A percentile compares a stretch with the other conserved stretches of the same genome.
Conservation (phyloP, 2,329 filamentous ascomycete species). For the Neonectria sp. region DNA sequence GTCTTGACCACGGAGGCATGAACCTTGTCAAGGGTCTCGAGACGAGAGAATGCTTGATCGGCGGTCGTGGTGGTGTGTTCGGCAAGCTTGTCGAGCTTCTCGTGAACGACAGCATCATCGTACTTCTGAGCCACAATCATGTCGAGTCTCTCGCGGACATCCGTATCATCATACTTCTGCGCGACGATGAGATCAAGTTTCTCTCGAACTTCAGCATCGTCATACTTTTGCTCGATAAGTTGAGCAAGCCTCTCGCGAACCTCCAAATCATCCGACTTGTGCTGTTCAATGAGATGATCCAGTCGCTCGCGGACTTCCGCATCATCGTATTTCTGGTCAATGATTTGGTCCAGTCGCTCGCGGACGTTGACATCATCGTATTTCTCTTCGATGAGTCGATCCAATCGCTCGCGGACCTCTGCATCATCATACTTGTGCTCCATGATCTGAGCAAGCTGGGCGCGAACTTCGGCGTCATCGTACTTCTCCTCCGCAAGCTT, state of each 20-base stretch:
- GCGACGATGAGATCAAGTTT: conserved; percentile 46
- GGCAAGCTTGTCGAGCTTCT: conserved; percentile 65
- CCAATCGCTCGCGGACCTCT: conserved; percentile 54
- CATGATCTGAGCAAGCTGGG: conserved; percentile 49
- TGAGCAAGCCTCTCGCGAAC: conserved; percentile 65
- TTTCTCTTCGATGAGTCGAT: conserved; percentile 70
- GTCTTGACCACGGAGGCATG: conserved; percentile 89
- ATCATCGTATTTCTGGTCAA: conserved; percentile 47
- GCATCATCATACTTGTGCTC: conserved; percentile 73
- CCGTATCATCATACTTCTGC: conserved; percentile 47
- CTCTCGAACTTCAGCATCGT: conserved; percentile 48
- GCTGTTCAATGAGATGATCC: conserved; percentile 50
- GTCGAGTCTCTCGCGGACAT: conserved; percentile 47
- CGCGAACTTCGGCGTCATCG: conserved; percentile 48
- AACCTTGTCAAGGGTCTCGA: conserved; percentile 89
- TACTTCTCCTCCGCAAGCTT: conserved; percentile 47
- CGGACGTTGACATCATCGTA: conserved; percentile 65
- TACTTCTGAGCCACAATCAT: conserved; percentile 66
- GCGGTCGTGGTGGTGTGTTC: conserved; percentile 74
- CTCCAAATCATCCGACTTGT: conserved; percentile 51
- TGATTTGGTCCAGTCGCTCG: conserved; percentile 67
- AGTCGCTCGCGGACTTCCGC: conserved; percentile 43
- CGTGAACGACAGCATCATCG: conserved; percentile 60
- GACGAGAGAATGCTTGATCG: conserved; percentile 79
- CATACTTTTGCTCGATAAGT: conserved; percentile 52